Evolutionary conservation across 352 stramenopile genomes (phyloP).

Genomic region (Pelagophyceae sp.): DNA sequence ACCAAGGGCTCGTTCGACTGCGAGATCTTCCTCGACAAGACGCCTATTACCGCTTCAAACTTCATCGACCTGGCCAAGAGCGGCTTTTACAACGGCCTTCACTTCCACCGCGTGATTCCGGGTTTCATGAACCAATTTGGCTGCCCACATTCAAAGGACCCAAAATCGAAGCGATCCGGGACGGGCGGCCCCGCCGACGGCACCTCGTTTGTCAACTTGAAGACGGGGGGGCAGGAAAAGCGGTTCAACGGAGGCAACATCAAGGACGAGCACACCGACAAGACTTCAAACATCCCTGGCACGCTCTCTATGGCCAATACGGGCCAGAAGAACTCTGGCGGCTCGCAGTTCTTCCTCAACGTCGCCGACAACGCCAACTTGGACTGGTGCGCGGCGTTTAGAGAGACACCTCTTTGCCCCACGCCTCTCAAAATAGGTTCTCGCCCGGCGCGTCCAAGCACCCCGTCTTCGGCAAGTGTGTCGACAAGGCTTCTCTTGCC

Average conservation of each 20-base stretch:
- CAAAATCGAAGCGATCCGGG: constrained; percentile 36
- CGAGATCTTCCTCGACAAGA: constrained; percentile 38
- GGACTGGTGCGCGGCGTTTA: too few relatives aligned
- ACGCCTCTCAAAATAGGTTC: too few relatives aligned
- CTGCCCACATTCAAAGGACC: constrained; percentile 42
- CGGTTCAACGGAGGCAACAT: constrained; percentile 20
- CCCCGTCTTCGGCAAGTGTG: constrained; percentile 45
- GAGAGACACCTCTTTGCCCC: too few relatives aligned
- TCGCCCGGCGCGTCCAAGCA: constrained; percentile 34
- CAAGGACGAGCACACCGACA: constrained; percentile 16
- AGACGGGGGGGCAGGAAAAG: background rate
- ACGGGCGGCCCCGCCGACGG: constrained; percentile 36
- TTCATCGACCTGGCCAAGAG: constrained; percentile 76
- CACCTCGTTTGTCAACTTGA: constrained; percentile 14
- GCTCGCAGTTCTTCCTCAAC: constrained; percentile 30
- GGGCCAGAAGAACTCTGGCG: constrained; percentile 22
- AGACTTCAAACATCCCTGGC: constrained; percentile 13
- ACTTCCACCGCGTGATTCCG: constrained; percentile 87
- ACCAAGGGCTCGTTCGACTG: constrained; percentile 42
- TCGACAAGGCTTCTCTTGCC: constrained; percentile 31
- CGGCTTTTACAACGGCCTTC: constrained; percentile 88
- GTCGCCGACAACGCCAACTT: constrained; percentile 22
- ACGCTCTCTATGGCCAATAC: constrained; percentile 29
- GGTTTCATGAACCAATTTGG: constrained; percentile 45
- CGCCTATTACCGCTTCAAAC: constrained; percentile 55